A percentile compares a stretch with the other conserved stretches of the same genome.
phyloP scores from a whole-genome alignment of 768 basidiomycete species.

The Dacryopinax spathularia region DNA sequence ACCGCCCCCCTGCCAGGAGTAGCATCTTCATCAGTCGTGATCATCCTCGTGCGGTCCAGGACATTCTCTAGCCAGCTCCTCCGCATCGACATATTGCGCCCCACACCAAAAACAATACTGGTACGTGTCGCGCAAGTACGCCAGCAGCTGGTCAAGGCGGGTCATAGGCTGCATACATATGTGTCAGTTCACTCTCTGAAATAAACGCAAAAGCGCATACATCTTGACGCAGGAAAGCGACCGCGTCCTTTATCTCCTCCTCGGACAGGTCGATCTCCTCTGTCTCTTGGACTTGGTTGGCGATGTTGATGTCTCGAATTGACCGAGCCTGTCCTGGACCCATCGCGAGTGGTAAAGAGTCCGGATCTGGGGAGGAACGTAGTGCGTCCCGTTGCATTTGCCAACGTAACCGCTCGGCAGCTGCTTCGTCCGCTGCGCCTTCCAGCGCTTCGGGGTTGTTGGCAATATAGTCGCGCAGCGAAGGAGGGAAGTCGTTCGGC shows the following conservation, averaged over 20 bases:
- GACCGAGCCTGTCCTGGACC: constrained; percentile 4
- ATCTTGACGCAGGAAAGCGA: constrained; percentile 35
- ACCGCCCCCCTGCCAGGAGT: too few relatives aligned
- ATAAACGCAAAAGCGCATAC: background rate
- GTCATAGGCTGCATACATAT: constrained; percentile 43
- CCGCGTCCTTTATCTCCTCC: constrained; percentile 51
- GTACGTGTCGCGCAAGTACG: constrained; percentile 58
- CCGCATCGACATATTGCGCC: constrained; percentile 46
- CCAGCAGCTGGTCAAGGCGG: constrained; percentile 49
- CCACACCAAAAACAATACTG: constrained; percentile 86
- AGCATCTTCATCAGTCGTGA: constrained; percentile 74
- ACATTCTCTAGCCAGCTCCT: constrained; percentile 50
- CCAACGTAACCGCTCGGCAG: constrained; percentile 39
- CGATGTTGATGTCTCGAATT: constrained; percentile 9
- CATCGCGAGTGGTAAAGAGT: constrained; percentile 15
- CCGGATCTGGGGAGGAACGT: constrained; percentile 35
- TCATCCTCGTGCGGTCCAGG: constrained; percentile 64
- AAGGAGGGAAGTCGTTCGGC: constrained; percentile 49
- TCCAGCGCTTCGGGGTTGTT: background rate
- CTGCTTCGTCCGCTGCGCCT: constrained; percentile 16
- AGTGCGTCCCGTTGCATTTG: constrained; percentile 69
- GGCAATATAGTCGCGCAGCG: constrained; percentile 34
- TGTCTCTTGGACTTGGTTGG: constrained; percentile 8
- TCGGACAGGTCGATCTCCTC: constrained; percentile 30
- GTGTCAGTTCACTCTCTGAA: constrained; percentile 6